phyloP scores from a whole-genome alignment of 129 eudicot genomes.

The Pulicaria dysenterica region DNA sequence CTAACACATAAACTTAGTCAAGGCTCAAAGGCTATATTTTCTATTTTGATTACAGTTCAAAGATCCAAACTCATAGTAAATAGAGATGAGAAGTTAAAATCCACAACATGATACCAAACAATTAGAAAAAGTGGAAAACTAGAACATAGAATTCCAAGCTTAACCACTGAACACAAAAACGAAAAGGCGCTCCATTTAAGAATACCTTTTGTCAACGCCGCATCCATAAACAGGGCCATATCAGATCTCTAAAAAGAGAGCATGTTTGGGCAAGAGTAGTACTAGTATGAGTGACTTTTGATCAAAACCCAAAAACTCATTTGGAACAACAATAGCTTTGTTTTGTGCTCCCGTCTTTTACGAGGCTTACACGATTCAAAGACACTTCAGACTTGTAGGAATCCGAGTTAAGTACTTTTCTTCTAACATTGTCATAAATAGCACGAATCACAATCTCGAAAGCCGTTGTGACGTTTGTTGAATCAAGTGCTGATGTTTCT shows the following conservation, averaged over 20 bases:
- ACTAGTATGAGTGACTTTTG: background rate
- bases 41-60: no score
- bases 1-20: no score
- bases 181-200: conserved; percentile 5
- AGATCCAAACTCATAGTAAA: no score
- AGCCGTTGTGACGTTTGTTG: conserved; percentile 71
- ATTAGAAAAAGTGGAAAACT: background rate
- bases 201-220: background rate
- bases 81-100: background rate
- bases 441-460: conserved; percentile 79
- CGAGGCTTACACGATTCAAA: conserved; percentile 64
- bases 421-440: conserved; percentile 64
- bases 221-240: background rate
- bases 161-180: conserved; percentile 1
- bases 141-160: conserved; percentile 25
- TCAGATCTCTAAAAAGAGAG: background rate
- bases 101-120: conserved; percentile 8
- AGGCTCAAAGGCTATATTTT: no score
- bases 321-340: conserved; percentile 63
- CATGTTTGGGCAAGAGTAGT: conserved; percentile 12
- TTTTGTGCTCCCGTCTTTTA: conserved; percentile 46
- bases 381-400: conserved; percentile 80
- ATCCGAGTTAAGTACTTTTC: conserved; percentile 74
- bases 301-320: conserved; percentile 33
- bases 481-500: conserved; percentile 84